Evolutionary conservation across 1,284 basidiomycete genomes (phyloP), one percentile per base, ranked within the genome.

Genomic region (Sporisorium exsertum): DNA sequence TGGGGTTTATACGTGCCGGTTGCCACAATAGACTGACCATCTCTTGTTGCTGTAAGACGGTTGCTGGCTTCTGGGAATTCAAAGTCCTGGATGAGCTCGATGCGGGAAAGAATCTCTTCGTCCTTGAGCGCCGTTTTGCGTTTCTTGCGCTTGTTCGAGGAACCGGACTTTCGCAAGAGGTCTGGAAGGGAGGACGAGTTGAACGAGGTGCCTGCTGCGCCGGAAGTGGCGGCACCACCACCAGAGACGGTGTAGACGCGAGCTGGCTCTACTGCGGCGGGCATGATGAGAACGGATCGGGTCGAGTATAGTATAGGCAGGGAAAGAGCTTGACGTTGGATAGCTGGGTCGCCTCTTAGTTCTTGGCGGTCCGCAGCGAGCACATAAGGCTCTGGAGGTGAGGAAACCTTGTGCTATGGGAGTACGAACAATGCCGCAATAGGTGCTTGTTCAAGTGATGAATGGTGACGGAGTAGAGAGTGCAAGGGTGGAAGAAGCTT

Each of bases 1-100:
- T 97, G 94, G 1, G 97, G 97, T 87, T 99, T 99, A 87, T 99
- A 99, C 2, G 93, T 94, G 22, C 97, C 97, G 10, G 96, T 99
- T 0, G 94, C 96, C 64, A 99, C 90, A 15, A 92, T 92, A 89
- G 95, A 92, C 78, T 92, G 91, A 3, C 97, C 96, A 86, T 99
- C 96, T 42, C 91, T 88, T 2, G 95, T 98, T 7, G 93, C 93
- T 86, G 91, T 93, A 81, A 99, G 90, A 81, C 91, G 91, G 86
- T 94, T 96, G 83, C 93, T 94, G 13, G 95, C 95, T 85, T 97
- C 94, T 10, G 97, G 95, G 77, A 99, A 99, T 81, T 95, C 93
- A 85, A 99, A 97, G 75, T 96, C 93, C 97, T 94, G 82, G 50
- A 86, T 81, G 58, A 84, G 72, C 63, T 83, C 78, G 71, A 84